Base-by-base conservation (phyloP, 352 stramenopile species). In the Phytopythium cucurbitacearum region DNA sequence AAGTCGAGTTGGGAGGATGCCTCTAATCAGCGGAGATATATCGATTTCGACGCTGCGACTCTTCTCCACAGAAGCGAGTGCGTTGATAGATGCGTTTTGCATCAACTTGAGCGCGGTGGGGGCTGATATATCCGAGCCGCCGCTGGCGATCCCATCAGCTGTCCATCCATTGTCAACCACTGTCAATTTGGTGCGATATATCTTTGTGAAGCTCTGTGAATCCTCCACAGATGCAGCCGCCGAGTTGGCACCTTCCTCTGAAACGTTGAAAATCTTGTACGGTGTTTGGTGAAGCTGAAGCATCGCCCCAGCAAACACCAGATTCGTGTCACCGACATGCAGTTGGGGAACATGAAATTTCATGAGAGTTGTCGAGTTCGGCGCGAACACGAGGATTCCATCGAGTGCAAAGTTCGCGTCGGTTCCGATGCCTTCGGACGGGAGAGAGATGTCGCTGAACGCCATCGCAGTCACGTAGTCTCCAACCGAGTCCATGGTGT, bases 211-310 rank as follows among this genome's bases (percentile, higher is more conserved):
- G 9, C 50, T 62, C 15, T 28, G 21, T 28, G 15, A 64, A 32
- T 49, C 57, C 28, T 6, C 59, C 7, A 45, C 36, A 2, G 44
- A 48, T 1, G 48, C 13, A 13, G 7, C 40, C 12, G 12, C 48
- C 6, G 39, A 46, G 6, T 56, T 52, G 40, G 8, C 54, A 16
- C 21, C 21, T 28, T 28, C 21, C 9, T 71, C 62, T 3, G 68
- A 69, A 28, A 64, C 57, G 34, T 89, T 87, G 44, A 90, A 72
- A 16, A 86, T 66, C 51, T 87, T 78, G 60, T 88, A 92, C 3
- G 81, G 76, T 0, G 73, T 89, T 58, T 87, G 69, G 40, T 83
- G 69, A 2, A 89, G 53, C 3, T 64, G 57, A 12, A 89, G 33
- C 7, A 39, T 67, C 1, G 71, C 73, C 15, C 62, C 66, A 0